phyloP scores from a whole-genome alignment of 2,329 filamentous ascomycete species.

The Aspergillus latus region DNA sequence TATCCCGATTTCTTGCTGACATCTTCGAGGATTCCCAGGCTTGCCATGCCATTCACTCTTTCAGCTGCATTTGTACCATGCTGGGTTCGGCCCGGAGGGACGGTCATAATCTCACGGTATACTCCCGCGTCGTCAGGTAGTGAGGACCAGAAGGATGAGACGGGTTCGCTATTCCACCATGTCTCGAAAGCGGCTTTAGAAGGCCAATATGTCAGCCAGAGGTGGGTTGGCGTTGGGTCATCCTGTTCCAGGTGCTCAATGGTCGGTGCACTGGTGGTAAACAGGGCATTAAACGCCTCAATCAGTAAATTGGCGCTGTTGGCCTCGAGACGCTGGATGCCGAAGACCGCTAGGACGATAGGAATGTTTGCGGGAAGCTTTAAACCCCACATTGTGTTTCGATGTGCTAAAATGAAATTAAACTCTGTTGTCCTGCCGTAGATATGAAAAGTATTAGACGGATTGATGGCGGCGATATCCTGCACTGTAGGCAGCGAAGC shows the following conservation, averaged over 20 bases:
- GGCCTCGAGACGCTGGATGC: constrained; percentile 10
- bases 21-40: constrained; percentile 6
- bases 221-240: constrained; percentile 22
- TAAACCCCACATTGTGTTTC: background rate
- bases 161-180: constrained; percentile 18
- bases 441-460: no score
- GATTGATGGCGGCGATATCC: no score
- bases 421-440: no score
- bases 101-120: constrained; percentile 20
- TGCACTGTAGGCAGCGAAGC: no score
- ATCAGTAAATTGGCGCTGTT: background rate
- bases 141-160: constrained; percentile 17
- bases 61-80: constrained; percentile 14
- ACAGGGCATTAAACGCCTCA: constrained; percentile 4
- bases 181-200: constrained; percentile 1
- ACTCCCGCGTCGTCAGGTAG: constrained; percentile 17
- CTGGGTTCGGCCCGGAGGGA: constrained; percentile 13
- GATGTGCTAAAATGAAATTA: no score
- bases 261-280: constrained; percentile 8
- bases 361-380: constrained; percentile 1
- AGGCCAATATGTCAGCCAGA: constrained; percentile 21
- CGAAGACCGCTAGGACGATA: constrained; percentile 17
- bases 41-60: constrained; percentile 6
- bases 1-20: constrained; percentile 17
- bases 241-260: constrained; percentile 16